Evolutionary conservation across 2,329 filamentous ascomycete genomes (phyloP), one percentile per base, ranked within the genome.

Genomic region (Ophiocordyceps robertsii): DNA sequence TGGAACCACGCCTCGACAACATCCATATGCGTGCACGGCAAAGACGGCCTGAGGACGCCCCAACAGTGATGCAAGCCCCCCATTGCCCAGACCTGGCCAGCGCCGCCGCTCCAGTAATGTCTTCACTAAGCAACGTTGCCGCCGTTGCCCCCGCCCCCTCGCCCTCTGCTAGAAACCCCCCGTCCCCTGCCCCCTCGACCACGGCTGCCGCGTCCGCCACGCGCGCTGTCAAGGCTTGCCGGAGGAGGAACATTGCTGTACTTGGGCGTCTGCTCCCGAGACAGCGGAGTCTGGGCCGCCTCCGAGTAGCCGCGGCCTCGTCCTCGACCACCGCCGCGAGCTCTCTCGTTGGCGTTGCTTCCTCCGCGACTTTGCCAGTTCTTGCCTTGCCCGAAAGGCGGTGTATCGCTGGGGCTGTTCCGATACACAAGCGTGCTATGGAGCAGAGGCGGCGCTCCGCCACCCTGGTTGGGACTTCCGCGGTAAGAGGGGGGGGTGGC

Each of bases 181-280:
- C 62, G 56, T 24, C 61, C 65, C 41, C 66, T 56, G 33, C 62
- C 61, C 38, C 68, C 60, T 13, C 66, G 58, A 12, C 62, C 62
- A 43, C 64, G 60, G 9, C 64, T 61, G 29, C 63, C 61, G 5
- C 64, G 61, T 33, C 62, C 54, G 29, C 66, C 59, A 27, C 63
- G 63, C 19, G 61, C 54, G 16, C 62, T 53, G 47, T 80, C 70
- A 12, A 83, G 60, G 37, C 57, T 70, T 2, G 72, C 59, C 1
- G 81, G 80, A 19, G 80, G 81, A 29, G 77, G 75, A 8, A 80
- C 73, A 14, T 70, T 70, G 44, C 68, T 69, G 52, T 75, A 81
- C 30, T 57, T 58, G 7, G 43, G 46, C 38, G 53, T 53, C 45
- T 53, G 52, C 17, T 53, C 44, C 6, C 42, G 40, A n/a, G 40